Evolutionary conservation across 345 rosid species (phyloP).

Genomic region (Turritis glabra): DNA sequence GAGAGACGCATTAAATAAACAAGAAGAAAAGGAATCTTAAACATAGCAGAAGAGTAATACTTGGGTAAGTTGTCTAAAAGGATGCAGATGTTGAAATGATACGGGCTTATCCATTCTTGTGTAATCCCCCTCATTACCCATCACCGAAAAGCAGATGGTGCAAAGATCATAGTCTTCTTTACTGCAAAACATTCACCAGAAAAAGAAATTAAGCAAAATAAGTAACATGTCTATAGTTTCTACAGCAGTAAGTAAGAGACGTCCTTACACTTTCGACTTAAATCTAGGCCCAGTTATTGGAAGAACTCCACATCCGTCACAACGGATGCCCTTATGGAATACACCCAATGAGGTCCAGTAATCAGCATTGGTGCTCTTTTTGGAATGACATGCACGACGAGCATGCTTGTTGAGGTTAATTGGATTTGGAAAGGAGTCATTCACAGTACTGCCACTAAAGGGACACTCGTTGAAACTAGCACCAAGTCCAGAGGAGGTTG

Average conservation of each 20-base stretch:
- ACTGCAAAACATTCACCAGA: constrained; percentile 44
- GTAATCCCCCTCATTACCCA: constrained; percentile 72
- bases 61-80: constrained; percentile 37
- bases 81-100: constrained; percentile 32
- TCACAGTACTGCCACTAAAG: constrained; percentile 51
- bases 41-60: constrained; percentile 43
- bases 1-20: neutral
- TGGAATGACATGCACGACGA: constrained; percentile 23
- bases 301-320: constrained; percentile 90
- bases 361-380: constrained; percentile 41
- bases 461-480: constrained; percentile 52
- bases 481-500: constrained; percentile 21
- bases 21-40: neutral
- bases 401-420: constrained; percentile 1
- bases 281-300: constrained; percentile 89
- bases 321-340: constrained; percentile 81
- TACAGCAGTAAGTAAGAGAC: neutral
- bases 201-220: neutral
- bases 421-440: constrained; percentile 12
- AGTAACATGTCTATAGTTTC: neutral
- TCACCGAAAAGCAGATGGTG: constrained; percentile 69
- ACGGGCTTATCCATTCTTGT: constrained; percentile 67
- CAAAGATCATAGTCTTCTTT: constrained; percentile 88
- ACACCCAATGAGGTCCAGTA: constrained; percentile 40
- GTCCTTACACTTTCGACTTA: constrained; percentile 88